Conservation (phyloP, 2,329 filamentous ascomycete species). For the Coniochaeta sp. region DNA sequence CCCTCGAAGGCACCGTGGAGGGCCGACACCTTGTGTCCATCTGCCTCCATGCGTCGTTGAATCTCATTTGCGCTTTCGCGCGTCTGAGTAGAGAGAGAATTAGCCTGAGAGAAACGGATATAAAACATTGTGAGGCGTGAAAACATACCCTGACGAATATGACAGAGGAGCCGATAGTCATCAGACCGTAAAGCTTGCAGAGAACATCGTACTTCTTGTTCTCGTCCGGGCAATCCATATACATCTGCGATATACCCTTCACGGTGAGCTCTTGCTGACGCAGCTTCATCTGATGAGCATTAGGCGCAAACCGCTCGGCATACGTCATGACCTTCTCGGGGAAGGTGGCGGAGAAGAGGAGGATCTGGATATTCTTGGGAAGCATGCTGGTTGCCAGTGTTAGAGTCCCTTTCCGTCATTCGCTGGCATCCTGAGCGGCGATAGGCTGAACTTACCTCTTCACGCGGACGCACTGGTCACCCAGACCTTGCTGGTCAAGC, state of each 20-base stretch:
- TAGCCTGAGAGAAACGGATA: neutral
- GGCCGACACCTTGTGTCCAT: conserved; percentile 87
- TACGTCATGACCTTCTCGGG: conserved; percentile 80
- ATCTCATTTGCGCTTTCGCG: conserved; percentile 81
- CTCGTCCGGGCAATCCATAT: conserved; percentile 82
- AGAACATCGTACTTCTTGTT: conserved; percentile 81
- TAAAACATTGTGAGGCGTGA: neutral
- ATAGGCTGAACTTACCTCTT: conserved; percentile 60
- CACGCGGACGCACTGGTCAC: conserved; percentile 88
- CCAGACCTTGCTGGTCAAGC: conserved; percentile 90
- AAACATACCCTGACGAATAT: conserved; percentile 82
- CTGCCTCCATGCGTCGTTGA: conserved; percentile 73
- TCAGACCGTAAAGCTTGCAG: conserved; percentile 87
- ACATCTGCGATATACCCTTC: conserved; percentile 95
- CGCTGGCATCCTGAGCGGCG: neutral
- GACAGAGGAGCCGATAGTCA: conserved; percentile 95
- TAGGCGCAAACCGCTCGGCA: conserved; percentile 75
- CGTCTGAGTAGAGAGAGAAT: conserved; percentile 42
- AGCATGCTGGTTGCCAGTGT: conserved; percentile 49
- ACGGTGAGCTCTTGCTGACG: conserved; percentile 90
- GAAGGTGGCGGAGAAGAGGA: conserved; percentile 93
- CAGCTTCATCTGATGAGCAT: conserved; percentile 79
- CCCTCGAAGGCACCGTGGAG: conserved; percentile 87
- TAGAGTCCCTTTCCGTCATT: conserved; percentile 1
- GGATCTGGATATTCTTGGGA: conserved; percentile 69